Percentiles rank a stretch among this genome's conserved stretches.
Conservation (phyloP, 768 basidiomycete genomes). For the Cyathus striatus region DNA sequence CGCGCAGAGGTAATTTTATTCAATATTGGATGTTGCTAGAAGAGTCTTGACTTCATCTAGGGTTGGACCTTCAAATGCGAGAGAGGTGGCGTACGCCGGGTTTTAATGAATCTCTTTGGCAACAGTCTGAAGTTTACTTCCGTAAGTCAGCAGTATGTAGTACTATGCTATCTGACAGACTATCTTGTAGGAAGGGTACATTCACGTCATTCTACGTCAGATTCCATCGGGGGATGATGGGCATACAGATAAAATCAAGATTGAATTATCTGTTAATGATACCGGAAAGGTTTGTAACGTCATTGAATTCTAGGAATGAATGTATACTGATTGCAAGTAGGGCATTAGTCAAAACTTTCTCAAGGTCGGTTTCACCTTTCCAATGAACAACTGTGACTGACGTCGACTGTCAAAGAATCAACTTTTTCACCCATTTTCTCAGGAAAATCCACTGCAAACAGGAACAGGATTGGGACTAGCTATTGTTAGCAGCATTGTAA, state of each 20-base stretch:
- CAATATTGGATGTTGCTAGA: conserved; percentile 1
- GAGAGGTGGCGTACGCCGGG: conserved; percentile 86
- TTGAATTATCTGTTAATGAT: conserved; percentile 83
- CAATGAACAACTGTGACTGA: background rate
- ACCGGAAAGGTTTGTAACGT: conserved; percentile 85
- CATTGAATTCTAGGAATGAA: background rate
- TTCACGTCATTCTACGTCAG: conserved; percentile 81
- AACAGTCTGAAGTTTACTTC: conserved; percentile 92
- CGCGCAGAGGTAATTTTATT: conserved; percentile 48
- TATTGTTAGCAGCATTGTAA: conserved; percentile 90
- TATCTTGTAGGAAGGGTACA: conserved; percentile 64
- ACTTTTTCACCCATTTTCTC: conserved; percentile 95
- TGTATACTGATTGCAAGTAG: conserved; percentile 19
- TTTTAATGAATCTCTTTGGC: conserved; percentile 93
- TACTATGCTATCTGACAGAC: conserved; percentile 2
- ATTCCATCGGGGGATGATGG: conserved; percentile 51
- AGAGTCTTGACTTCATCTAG: conserved; percentile 26
- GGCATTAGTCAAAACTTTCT: conserved; percentile 93
- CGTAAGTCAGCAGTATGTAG: conserved; percentile 32
- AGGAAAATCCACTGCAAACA: conserved; percentile 90
- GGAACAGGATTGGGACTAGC: conserved; percentile 93
- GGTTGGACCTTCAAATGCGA: conserved; percentile 88
- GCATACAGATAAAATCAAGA: conserved; percentile 55
- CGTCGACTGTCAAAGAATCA: conserved; percentile 55
- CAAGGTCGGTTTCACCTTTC: conserved; percentile 43